Conservation (phyloP, 78 protist species). For the slime mould (Dictyostelium discoideum) region dicty_2.7 NC_007089.4:4149501-4150000, state of each 20-base stretch:
- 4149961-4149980: not conserved
- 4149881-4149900: not conserved
- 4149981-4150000: not conserved
- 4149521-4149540: slow-evolving; percentile 27
- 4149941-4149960: not conserved
- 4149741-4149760: slow-evolving; percentile 12
- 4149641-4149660: slow-evolving; percentile 12
- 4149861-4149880: not conserved
- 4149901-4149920: not conserved
- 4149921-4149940: not conserved
- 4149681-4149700: not conserved
- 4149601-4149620: not conserved
- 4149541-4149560: not conserved
- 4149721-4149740: not conserved
- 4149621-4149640: slow-evolving; percentile 54
- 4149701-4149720: slow-evolving; percentile 12
- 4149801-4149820: not conserved
- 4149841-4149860: not conserved
- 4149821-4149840: not conserved
- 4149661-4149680: slow-evolving; percentile 23
- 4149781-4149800: not conserved
- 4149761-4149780: slow-evolving; percentile 26
- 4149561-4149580: not conserved
- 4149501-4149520: slow-evolving; percentile 15
- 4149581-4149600: not conserved